phyloP scores from a whole-genome alignment of 306 rosid genomes.

The barrel medic (Medicago truncatula) region DNA sequence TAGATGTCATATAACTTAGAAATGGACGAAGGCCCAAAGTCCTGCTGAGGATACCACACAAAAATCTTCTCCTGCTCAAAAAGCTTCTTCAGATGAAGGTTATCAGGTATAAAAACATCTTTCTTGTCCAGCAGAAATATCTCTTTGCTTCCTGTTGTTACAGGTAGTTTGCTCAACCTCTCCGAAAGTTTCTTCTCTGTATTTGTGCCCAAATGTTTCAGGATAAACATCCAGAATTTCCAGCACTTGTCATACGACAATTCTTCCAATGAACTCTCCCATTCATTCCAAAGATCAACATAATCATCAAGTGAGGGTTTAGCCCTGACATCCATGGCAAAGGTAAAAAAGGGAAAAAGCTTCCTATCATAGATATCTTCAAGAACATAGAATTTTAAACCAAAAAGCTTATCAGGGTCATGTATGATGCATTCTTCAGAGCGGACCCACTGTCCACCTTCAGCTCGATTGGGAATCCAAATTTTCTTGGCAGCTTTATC shows the following conservation, averaged over 20 bases:
- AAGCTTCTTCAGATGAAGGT: slow-evolving; percentile 67
- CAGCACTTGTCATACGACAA: slow-evolving; percentile 56
- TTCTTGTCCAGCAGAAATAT: slow-evolving; percentile 53
- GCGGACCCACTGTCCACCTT: slow-evolving; percentile 53
- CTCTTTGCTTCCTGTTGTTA: slow-evolving; percentile 43
- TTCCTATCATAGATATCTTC: slow-evolving; percentile 30
- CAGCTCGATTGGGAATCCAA: slow-evolving; percentile 60
- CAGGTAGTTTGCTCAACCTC: slow-evolving; percentile 63
- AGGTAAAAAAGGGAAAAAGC: slow-evolving; percentile 34
- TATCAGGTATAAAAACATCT: slow-evolving; percentile 70
- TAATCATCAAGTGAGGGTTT: slow-evolving; percentile 64
- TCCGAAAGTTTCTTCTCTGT: slow-evolving; percentile 46
- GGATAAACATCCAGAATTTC: slow-evolving; percentile 72
- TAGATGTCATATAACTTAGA: slow-evolving; percentile 54
- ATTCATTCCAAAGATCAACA: slow-evolving; percentile 64
- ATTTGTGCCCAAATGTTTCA: slow-evolving; percentile 43
- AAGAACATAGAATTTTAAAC: slow-evolving; percentile 54
- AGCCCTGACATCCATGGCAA: slow-evolving; percentile 48
- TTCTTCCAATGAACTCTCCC: slow-evolving; percentile 57
- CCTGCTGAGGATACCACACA: slow-evolving; percentile 72
- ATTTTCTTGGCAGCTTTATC: slow-evolving; percentile 47
- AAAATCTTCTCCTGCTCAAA: slow-evolving; percentile 56
- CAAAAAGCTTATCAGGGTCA: slow-evolving; percentile 65
- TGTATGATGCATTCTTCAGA: slow-evolving; percentile 58
- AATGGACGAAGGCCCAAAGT: slow-evolving; percentile 46